phyloP scores from a whole-genome alignment of 192 early-diverging fungal species.

The Oehlia diaphana region DNA sequence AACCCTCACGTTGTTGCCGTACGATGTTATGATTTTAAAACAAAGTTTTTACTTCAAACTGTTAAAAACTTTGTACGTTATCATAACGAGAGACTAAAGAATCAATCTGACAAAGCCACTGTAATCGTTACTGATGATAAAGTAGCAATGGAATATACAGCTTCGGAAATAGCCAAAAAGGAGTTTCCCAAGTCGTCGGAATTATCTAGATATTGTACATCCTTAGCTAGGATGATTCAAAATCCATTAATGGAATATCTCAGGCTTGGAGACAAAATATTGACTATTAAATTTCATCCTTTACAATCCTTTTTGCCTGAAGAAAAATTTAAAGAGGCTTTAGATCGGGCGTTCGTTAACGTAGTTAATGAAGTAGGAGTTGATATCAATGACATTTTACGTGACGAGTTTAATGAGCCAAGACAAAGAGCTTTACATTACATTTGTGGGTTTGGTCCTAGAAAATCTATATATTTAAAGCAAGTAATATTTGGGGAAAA shows the following conservation, averaged over 20 bases:
- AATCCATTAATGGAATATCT: conserved; percentile 82
- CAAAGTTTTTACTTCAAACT: conserved; percentile 72
- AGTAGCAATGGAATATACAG: conserved; percentile 79
- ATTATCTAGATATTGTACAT: conserved; percentile 84
- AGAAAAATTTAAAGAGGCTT: conserved; percentile 59
- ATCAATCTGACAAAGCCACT: conserved; percentile 42
- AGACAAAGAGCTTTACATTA: conserved; percentile 76
- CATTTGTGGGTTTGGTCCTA: conserved; percentile 89
- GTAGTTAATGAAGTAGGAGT: conserved; percentile 84
- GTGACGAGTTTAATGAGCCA: conserved; percentile 37
- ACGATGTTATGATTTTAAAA: conserved; percentile 72
- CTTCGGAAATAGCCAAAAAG: conserved; percentile 43
- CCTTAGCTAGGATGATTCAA: conserved; percentile 81
- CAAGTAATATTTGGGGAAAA: not conserved
- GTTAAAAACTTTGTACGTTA: conserved; percentile 58
- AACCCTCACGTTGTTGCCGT: conserved; percentile 80
- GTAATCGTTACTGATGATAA: conserved; percentile 87
- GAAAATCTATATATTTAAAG: conserved; percentile 80
- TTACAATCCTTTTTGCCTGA: conserved; percentile 71
- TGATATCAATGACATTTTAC: conserved; percentile 81
- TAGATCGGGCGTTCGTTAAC: conserved; percentile 89
- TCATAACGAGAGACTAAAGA: conserved; percentile 30
- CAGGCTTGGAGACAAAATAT: conserved; percentile 50
- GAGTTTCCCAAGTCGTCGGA: conserved; percentile 68
- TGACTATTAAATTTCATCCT: conserved; percentile 67